Evolutionary conservation across 192 early-diverging fungal genomes (phyloP).

Genomic region (Coemansia sp.): DNA sequence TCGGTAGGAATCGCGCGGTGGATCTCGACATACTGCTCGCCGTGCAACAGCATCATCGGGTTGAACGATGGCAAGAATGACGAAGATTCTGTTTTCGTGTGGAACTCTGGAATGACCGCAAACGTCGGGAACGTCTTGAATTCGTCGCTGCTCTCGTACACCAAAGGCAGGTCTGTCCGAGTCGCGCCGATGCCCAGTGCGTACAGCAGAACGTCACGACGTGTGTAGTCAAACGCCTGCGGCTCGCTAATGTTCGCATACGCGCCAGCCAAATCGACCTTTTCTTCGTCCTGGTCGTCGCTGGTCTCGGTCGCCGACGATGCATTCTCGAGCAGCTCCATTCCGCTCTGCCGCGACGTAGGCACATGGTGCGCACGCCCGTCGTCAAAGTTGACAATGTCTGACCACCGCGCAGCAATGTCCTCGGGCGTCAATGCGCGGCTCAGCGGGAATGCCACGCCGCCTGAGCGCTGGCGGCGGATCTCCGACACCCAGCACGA

Average conservation of each 20-base stretch:
- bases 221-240: conserved; percentile 69
- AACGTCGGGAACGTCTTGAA: conserved; percentile 90
- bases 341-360: conserved; percentile 41
- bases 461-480: conserved; percentile 94
- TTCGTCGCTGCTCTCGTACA: conserved; percentile 87
- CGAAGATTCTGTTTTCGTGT: conserved; percentile 58
- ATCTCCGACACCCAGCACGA: conserved; percentile 93
- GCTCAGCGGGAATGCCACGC: conserved; percentile 87
- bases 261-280: conserved; percentile 64
- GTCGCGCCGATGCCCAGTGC: conserved; percentile 92
- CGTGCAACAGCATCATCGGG: conserved; percentile 97
- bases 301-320: conserved; percentile 9
- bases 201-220: conserved; percentile 91
- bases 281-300: conserved; percentile 34
- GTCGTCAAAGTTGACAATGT: conserved; percentile 91
- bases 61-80: conserved; percentile 68
- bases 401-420: conserved; percentile 72
- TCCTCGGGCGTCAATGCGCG: conserved; percentile 79
- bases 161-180: conserved; percentile 77
- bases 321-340: conserved; percentile 58
- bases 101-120: conserved; percentile 84
- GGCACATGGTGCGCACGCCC: conserved; percentile 85
- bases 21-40: conserved; percentile 93
- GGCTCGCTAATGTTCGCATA: conserved; percentile 57
- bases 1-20: conserved; percentile 82